These are phyloP conservation scores for Suillus ampliporus DNA, from an alignment of 768 basidiomycete species.

Conservation along the genomic window DNA sequence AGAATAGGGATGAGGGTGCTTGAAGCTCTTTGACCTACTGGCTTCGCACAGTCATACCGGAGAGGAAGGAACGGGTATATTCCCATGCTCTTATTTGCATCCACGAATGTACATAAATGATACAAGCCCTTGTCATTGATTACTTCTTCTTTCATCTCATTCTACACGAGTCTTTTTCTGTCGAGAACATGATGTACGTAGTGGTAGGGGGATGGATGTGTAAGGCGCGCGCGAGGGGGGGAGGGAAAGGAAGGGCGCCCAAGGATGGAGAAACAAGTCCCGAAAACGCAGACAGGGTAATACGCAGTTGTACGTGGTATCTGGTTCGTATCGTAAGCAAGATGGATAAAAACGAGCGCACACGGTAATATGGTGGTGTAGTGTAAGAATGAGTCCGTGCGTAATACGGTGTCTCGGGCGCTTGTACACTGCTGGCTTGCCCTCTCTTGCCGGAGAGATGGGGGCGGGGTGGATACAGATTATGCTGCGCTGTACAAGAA, in stretches of 20 bases:
- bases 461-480: slow-evolving; percentile 12
- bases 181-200: slow-evolving; percentile 36
- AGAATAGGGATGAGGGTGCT: slow-evolving; percentile 35
- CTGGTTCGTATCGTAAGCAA: slow-evolving; percentile 41
- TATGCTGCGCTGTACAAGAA: slow-evolving; percentile 47
- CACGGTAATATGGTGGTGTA: slow-evolving; percentile 16
- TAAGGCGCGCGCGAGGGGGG: slow-evolving; percentile 15
- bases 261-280: slow-evolving; percentile 28
- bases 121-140: slow-evolving; percentile 38
- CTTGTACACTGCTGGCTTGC: slow-evolving; percentile 9
- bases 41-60: background rate
- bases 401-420: slow-evolving; percentile 26
- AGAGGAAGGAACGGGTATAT: background rate
- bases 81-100: background rate
- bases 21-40: background rate
- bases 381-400: slow-evolving; percentile 19
- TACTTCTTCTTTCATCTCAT: slow-evolving; percentile 35
- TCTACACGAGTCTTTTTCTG: slow-evolving; percentile 23
- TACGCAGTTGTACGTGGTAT: slow-evolving; percentile 18
- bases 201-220: slow-evolving; percentile 21
- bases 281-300: slow-evolving; percentile 28
- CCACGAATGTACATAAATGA: slow-evolving; percentile 25
- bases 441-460: slow-evolving; percentile 13
- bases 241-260: slow-evolving; percentile 19
- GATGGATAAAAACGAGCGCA: slow-evolving; percentile 23